Conservation (phyloP, 768 basidiomycete genomes). For the Pulveroboletus sp. region DNA sequence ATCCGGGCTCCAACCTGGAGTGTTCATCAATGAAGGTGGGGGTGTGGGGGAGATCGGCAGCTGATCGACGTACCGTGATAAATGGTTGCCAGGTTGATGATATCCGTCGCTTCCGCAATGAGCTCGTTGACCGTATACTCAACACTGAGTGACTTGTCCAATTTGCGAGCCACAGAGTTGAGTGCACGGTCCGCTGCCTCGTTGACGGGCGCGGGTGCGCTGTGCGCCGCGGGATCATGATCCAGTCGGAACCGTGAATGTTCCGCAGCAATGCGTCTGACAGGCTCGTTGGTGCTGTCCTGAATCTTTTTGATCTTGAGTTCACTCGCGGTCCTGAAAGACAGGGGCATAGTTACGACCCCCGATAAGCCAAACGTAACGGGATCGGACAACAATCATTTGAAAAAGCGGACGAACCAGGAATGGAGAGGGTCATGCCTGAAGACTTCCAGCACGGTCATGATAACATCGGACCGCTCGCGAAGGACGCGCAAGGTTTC, state of each 20-base stretch:
- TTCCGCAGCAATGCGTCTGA: slow-evolving; percentile 20
- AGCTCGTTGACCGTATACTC: slow-evolving; percentile 93
- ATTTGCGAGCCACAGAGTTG: slow-evolving; percentile 70
- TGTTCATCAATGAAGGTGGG: background rate
- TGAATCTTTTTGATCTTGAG: slow-evolving; percentile 67
- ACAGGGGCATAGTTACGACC: background rate
- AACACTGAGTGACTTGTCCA: slow-evolving; percentile 81
- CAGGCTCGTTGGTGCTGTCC: slow-evolving; percentile 31
- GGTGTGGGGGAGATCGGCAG: background rate
- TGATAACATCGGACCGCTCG: slow-evolving; percentile 77
- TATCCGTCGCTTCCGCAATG: slow-evolving; percentile 82
- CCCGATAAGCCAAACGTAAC: background rate
- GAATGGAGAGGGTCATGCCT: slow-evolving; percentile 92
- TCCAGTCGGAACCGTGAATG: slow-evolving; percentile 42
- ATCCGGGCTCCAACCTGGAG: slow-evolving; percentile 42
- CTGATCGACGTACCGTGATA: slow-evolving; percentile 53
- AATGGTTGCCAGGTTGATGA: slow-evolving; percentile 70
- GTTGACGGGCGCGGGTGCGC: slow-evolving; percentile 61
- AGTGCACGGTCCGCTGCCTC: slow-evolving; percentile 91
- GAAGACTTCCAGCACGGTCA: slow-evolving; percentile 96
- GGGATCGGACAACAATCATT: background rate
- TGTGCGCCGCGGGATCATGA: slow-evolving; percentile 45
- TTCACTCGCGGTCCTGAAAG: slow-evolving; percentile 69
- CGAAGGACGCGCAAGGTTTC: slow-evolving; percentile 90
- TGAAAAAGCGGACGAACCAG: slow-evolving; percentile 51